These are phyloP conservation scores for Glomus cerebriforme DNA, from an alignment of 192 early-diverging fungal genomes.

Conservation along the genomic window DNA sequence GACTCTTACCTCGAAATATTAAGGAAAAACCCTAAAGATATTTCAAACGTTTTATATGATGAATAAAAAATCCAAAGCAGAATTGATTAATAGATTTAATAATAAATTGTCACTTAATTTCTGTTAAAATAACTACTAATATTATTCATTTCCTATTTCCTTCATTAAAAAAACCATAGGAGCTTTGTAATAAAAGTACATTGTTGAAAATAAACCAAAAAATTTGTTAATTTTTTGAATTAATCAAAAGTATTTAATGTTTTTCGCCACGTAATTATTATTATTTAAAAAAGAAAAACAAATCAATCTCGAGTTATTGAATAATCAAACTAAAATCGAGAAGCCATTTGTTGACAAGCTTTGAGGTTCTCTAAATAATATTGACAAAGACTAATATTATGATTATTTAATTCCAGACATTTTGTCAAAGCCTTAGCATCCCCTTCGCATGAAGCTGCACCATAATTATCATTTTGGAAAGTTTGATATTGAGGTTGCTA, in stretches of 20 bases:
- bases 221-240: background rate
- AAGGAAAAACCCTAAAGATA: conserved; percentile 8
- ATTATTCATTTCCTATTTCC: background rate
- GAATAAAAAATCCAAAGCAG: background rate
- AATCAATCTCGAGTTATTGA: background rate
- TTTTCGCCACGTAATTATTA: background rate
- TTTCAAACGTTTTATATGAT: background rate
- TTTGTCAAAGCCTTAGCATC: conserved; percentile 83
- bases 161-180: background rate
- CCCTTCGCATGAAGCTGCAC: conserved; percentile 57
- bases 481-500: conserved; percentile 43
- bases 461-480: conserved; percentile 35
- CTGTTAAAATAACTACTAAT: background rate
- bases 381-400: conserved; percentile 82
- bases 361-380: conserved; percentile 92
- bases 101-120: background rate
- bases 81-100: background rate
- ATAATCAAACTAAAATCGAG: conserved; percentile 37
- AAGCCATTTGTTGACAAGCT: conserved; percentile 72
- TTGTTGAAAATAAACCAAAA: no score
- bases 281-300: background rate
- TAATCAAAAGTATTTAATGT: no score
- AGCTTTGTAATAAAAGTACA: no score
- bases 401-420: conserved; percentile 81
- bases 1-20: conserved; percentile 1